A percentile compares a stretch with the other conserved stretches of the same genome.
Conservation (phyloP, 148 eudicot species). For the Chenopodium album region DNA sequence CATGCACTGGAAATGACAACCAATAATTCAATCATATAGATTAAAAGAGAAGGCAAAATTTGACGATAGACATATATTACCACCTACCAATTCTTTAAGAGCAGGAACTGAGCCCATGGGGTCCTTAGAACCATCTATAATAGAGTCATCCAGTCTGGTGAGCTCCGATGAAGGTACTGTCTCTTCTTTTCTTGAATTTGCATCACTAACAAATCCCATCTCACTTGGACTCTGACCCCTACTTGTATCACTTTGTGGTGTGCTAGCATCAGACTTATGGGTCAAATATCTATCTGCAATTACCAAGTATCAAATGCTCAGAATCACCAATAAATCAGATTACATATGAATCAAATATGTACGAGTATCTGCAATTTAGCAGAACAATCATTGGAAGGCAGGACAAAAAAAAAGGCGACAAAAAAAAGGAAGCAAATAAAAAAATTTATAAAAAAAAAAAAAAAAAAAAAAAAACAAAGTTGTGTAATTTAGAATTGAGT, state of each 20-base stretch:
- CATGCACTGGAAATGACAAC: constrained; percentile 52
- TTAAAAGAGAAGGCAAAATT: not conserved
- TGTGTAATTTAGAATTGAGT: too few species aligned
- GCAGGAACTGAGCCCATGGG: constrained; percentile 55
- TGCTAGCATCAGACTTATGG: constrained; percentile 47
- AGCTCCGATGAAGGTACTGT: constrained; percentile 42
- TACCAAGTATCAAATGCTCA: constrained; percentile 22
- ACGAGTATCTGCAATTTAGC: not conserved
- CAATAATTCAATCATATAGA: constrained; percentile 10
- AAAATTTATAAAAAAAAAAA: not conserved
- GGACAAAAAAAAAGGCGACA: not conserved
- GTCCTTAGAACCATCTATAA: constrained; percentile 51
- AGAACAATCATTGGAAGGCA: not conserved
- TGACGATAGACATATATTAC: not conserved
- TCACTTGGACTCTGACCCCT: constrained; percentile 45
- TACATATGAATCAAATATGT: not conserved
- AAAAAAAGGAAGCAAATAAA: not conserved
- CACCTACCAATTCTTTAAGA: constrained; percentile 69
- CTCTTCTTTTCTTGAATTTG: constrained; percentile 45
- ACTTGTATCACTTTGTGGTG: constrained; percentile 52
- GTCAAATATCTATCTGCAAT: constrained; percentile 72
- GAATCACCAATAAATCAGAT: constrained; percentile 19
- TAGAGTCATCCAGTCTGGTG: constrained; percentile 42
- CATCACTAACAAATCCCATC: constrained; percentile 44
- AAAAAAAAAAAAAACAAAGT: not conserved